phyloP scores from a whole-genome alignment of 2,329 filamentous ascomycete genomes.

The Fusarium decemcellulare region DNA sequence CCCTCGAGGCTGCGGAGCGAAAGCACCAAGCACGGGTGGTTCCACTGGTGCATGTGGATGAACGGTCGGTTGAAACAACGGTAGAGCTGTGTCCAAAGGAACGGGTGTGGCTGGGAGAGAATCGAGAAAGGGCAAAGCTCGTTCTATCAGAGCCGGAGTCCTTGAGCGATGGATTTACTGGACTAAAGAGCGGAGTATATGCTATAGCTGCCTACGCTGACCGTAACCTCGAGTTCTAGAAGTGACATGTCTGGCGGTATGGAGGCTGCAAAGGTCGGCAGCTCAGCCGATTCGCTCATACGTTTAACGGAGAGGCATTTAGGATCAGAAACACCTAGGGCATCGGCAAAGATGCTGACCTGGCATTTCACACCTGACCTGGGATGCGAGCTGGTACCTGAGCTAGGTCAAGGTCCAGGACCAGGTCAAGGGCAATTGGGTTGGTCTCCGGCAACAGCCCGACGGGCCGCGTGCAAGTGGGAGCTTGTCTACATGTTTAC shows the following conservation, averaged over 20 bases:
- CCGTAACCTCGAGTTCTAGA: background rate
- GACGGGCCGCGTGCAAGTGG: slow-evolving; percentile 26
- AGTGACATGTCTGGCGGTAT: background rate
- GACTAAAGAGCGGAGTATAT: slow-evolving; percentile 77
- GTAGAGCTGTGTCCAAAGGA: slow-evolving; percentile 32
- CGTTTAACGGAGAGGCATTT: slow-evolving; percentile 7
- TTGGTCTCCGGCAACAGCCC: slow-evolving; percentile 22
- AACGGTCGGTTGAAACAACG: slow-evolving; percentile 7
- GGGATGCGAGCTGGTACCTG: too few species aligned
- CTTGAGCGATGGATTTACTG: slow-evolving; percentile 69
- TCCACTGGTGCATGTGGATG: background rate
- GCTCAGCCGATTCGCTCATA: slow-evolving; percentile 4
- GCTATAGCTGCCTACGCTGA: background rate
- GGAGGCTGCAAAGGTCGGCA: background rate
- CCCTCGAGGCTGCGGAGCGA: slow-evolving; percentile 45
- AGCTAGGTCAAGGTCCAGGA: too few species aligned
- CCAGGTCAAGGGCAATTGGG: background rate
- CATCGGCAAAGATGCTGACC: slow-evolving; percentile 5
- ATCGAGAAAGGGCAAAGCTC: slow-evolving; percentile 54
- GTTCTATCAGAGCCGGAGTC: slow-evolving; percentile 75
- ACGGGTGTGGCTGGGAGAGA: slow-evolving; percentile 18
- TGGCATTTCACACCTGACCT: background rate
- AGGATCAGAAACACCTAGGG: background rate
- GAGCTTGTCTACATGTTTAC: slow-evolving; percentile 16
- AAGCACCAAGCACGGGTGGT: slow-evolving; percentile 48